Percentiles rank a stretch among this genome's conserved stretches.
Evolutionary conservation across 2,329 filamentous ascomycete species (phyloP).

Genomic region (Cladobotryum protrusum): DNA sequence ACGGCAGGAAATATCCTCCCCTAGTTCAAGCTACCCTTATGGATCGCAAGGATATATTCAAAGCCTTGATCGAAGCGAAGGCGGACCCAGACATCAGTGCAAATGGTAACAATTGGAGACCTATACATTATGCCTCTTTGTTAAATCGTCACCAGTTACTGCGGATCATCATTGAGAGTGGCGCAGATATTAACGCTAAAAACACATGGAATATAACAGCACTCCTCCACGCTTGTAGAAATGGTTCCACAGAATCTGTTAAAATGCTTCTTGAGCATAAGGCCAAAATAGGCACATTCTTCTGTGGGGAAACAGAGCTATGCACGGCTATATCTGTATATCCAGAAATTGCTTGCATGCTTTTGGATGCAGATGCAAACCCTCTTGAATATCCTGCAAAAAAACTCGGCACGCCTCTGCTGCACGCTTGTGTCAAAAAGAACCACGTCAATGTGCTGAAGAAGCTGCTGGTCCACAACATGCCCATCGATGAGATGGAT

Average conservation of each 20-base stretch:
- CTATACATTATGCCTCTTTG: not conserved
- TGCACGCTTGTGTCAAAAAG: not conserved
- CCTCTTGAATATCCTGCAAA: not conserved
- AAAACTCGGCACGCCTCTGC: not conserved
- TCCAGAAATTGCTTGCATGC: not conserved
- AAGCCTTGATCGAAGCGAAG: not conserved
- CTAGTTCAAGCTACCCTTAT: not conserved
- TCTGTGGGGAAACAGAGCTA: not conserved
- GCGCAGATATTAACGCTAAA: not conserved
- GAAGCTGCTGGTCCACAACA: not conserved
- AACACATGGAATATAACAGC: not conserved
- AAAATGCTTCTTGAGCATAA: not conserved
- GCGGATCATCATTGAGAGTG: not conserved
- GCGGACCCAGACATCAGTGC: not conserved
- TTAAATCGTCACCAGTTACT: too few relatives aligned
- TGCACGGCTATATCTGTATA: not conserved
- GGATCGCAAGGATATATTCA: not conserved
- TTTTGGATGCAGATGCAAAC: not conserved
- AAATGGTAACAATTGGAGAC: not conserved
- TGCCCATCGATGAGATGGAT: not conserved
- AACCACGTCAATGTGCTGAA: not conserved
- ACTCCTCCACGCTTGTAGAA: not conserved
- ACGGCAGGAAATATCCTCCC: too few relatives aligned
- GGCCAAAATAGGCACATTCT: not conserved
- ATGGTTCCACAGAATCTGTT: not conserved